Percentiles rank a stretch among this genome's conserved stretches.
Conservation (phyloP, 345 rosid genomes). For the Erysimum cheiranthoides region DNA sequence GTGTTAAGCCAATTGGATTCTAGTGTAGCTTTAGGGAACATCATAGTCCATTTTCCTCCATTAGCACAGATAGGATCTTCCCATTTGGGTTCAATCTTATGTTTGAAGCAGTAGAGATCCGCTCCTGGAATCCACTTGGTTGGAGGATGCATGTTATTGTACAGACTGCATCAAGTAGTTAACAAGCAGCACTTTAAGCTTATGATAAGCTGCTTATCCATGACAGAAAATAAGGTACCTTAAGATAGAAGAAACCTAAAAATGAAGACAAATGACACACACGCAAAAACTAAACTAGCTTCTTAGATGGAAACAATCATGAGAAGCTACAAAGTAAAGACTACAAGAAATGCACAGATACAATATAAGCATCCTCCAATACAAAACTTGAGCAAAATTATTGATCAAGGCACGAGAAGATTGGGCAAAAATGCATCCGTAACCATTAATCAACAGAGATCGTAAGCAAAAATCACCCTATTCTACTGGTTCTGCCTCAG, state of each 20-base stretch:
- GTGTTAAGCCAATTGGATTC: constrained; percentile 82
- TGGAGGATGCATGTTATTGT: constrained; percentile 81
- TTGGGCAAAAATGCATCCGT: neutral
- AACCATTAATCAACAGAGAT: constrained; percentile 15
- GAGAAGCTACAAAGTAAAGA: neutral
- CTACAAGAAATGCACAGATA: neutral
- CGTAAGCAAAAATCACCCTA: neutral
- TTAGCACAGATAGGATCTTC: constrained; percentile 94
- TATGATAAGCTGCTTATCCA: neutral
- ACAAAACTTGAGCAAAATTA: neutral
- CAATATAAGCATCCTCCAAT: neutral
- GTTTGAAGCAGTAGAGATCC: constrained; percentile 85
- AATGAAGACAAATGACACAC: neutral
- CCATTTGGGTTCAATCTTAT: constrained; percentile 89
- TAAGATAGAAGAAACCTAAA: constrained; percentile 18
- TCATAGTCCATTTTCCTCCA: constrained; percentile 92
- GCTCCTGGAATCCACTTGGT: constrained; percentile 64
- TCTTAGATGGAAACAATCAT: constrained; percentile 7
- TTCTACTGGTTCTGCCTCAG: constrained; percentile 1
- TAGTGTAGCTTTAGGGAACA: constrained; percentile 53
- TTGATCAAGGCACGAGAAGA: neutral
- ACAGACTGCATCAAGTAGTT: constrained; percentile 55
- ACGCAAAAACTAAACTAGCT: neutral
- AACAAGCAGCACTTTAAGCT: neutral
- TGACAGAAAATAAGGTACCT: neutral